Conservation (phyloP, 164 flowering plant species). For the Akebia trifoliata region DNA sequence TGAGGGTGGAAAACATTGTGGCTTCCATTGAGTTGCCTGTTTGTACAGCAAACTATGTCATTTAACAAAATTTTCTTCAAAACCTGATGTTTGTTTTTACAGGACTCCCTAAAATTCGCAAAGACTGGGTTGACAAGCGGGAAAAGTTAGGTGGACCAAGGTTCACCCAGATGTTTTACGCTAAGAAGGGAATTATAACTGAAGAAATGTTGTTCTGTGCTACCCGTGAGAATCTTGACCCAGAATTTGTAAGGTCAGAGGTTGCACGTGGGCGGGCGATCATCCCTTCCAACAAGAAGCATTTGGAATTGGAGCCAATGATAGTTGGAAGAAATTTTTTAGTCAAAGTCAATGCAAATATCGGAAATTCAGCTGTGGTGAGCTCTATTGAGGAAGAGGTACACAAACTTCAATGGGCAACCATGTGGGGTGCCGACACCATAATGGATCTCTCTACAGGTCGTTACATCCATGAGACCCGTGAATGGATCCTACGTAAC, state of each 20-base stretch:
- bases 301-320: constrained; percentile 95
- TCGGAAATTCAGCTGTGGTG: constrained; percentile 97
- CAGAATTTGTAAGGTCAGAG: constrained; percentile 94
- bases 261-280: constrained; percentile 99
- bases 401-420: constrained; percentile 98
- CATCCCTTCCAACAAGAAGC: constrained; percentile 98
- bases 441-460: constrained; percentile 99
- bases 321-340: constrained; percentile 92
- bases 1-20: neutral
- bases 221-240: constrained; percentile 90
- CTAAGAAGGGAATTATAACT: constrained; percentile 90
- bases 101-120: constrained; percentile 90
- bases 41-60: neutral
- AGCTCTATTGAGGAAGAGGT: constrained; percentile 99
- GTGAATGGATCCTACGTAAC: constrained; percentile 97
- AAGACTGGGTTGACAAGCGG: constrained; percentile 82
- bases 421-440: constrained; percentile 99
- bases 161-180: constrained; percentile 95
- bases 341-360: constrained; percentile 98
- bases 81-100: constrained; percentile 5
- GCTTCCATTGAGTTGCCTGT: neutral
- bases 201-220: constrained; percentile 98
- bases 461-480: constrained; percentile 97
- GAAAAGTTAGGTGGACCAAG: constrained; percentile 74
- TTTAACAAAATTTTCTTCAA: neutral